A percentile compares a stretch with the other conserved stretches of the same genome.
Conservation (phyloP, 768 basidiomycete genomes). For the Kwoniella pini region DNA sequence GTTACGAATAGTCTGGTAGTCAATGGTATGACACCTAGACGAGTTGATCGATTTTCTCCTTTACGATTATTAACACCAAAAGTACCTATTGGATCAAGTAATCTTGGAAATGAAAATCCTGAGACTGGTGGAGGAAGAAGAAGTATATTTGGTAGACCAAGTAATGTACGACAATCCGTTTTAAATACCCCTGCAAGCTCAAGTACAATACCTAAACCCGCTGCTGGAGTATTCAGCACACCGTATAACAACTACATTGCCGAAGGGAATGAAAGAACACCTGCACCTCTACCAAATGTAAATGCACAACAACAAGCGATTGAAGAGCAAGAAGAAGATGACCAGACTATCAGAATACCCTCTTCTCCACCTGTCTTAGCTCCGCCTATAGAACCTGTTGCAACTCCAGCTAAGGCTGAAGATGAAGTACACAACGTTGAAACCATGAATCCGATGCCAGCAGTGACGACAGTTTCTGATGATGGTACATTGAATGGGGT, state of each 20-base stretch:
- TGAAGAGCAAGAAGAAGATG: conserved; percentile 4
- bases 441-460: neutral
- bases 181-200: neutral
- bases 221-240: neutral
- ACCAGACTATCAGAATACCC: conserved; percentile 5
- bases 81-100: conserved; percentile 17
- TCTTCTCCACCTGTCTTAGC: conserved; percentile 11
- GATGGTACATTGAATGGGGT: conserved; percentile 18
- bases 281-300: neutral
- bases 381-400: neutral
- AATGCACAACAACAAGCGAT: too few species aligned
- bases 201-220: neutral
- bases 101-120: conserved; percentile 3
- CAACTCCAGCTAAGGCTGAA: neutral
- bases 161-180: neutral
- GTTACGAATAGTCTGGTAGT: conserved; percentile 41
- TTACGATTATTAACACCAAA: conserved; percentile 32
- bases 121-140: conserved; percentile 7
- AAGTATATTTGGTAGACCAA: conserved; percentile 25
- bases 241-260: neutral
- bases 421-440: neutral
- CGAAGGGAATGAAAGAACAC: neutral
- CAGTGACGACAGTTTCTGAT: neutral
- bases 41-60: conserved; percentile 34
- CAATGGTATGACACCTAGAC: conserved; percentile 37